Evolutionary conservation across 768 basidiomycete genomes (phyloP), one percentile per base, ranked within the genome.

Genomic region (Favolaschia claudopus): DNA sequence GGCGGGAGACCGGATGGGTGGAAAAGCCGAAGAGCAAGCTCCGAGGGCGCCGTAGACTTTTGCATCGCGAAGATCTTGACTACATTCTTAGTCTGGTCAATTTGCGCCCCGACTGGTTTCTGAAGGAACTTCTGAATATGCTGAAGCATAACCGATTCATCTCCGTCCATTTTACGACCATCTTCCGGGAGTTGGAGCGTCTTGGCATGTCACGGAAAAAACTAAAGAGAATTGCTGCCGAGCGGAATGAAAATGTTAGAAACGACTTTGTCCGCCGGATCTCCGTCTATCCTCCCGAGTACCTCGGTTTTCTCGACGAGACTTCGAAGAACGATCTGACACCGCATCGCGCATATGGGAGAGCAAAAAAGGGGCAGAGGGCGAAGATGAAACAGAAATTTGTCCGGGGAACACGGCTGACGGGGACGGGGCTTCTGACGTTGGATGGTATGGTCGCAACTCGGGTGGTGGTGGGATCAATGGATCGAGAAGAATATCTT

Each of bases 271-370:
- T 74, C 1, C 29, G 48, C 1, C 44, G 46, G 0, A 73, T 77
- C 65, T 65, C 70, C 1, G 59, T 66, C 27, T 77, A 77, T 46
- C 50, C 38, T 1, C 62, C 71, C 5, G 70, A 75, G 5, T 67
- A 77, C 42, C 62, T 79, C 10, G 72, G 72, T 0, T 77, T 78
- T 52, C 49, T 77, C 12, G 72, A 77, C 51, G 72, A 78, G 48
- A 67, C 67, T 1, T 75, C 72, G 0, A 74, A 74, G 58, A 70
- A 76, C 62, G 69, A 73, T 13, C 44, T 63, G 15, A 72, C 72
- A 1, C 17, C 49, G 20, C 46, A 28, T 13, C 27, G 71, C 10
- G 17, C 47, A 1, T 40, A 40, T 46, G 74, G 72, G 10, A 38
- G 66, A 27, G 59, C 70, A 8, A 54, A 25, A 31, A 72, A 59